Evolutionary conservation across 257 asterid species (phyloP), one percentile per base, ranked within the genome.

Genomic region (Plantago ovata): DNA sequence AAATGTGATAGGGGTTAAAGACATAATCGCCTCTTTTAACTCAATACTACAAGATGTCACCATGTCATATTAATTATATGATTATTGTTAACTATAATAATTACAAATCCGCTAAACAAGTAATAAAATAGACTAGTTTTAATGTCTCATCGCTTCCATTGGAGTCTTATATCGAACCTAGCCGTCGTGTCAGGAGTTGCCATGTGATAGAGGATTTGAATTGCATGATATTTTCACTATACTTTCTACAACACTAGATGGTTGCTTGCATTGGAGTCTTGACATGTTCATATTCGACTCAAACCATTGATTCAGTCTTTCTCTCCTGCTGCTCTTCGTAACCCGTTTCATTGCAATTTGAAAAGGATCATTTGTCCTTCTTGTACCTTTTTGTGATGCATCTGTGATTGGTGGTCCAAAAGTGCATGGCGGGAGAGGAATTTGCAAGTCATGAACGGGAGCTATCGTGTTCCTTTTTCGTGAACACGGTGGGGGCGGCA

Each of bases 361-460:
- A 40, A 87, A 87, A 9, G 96, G 96, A 44, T 87, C 94, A 16
- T 86, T 79, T 1, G 24, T 69, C 75, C 66, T 80, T 69, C 47
- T 72, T 8, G 38, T 22, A 23, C 76, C 73, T 65, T 69, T 78
- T 71, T 58, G 76, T 0, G 77, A 69, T 4, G 67, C 56, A 40
- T 65, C 65, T 42, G 62, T 68, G 22, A 38, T 22, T 10, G 67
- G 64, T 43, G 65, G 75, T 42, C 63, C 78, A 20, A 81, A 77
- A 46, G 82, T 53, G 44, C 89, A 75, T 4, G 84, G 84, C 0
- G 84, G 81, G 13, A 41, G 76, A 12, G 80, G 80, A 44, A 78
- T 46, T 20, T 60, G 72, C 47, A 51, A 22, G 24, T 62, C 72
- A 44, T 53, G 69, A 36, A 62, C 66, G 9, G 73, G 44, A 36